Evolutionary conservation across 208 protist genomes (phyloP).

Genomic region (Herpetomonas samuelpessoai): DNA sequence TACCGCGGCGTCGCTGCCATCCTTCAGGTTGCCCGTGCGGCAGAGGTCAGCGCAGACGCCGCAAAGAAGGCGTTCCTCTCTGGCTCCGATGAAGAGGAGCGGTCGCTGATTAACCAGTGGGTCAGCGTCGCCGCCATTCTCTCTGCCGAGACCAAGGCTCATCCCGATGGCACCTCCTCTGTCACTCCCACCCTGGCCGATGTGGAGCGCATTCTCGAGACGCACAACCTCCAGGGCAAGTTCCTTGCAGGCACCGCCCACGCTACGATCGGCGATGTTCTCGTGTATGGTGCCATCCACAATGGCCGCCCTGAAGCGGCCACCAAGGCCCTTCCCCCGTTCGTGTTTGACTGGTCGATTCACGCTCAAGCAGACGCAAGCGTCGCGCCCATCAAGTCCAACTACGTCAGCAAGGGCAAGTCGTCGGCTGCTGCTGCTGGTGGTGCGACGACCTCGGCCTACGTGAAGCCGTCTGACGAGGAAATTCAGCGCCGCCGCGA

Average conservation of each 20-base stretch:
- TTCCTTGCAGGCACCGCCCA: conserved; percentile 46
- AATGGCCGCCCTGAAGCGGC: conserved; percentile 22
- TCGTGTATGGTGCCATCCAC: conserved; percentile 65
- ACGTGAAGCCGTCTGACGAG: conserved; percentile 77
- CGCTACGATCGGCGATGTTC: conserved; percentile 68
- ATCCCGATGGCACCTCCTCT: conserved; percentile 20
- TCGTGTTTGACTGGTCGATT: conserved; percentile 32
- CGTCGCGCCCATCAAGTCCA: conserved; percentile 29
- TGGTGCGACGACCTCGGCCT: conserved; percentile 9
- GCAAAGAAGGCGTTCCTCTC: conserved; percentile 4
- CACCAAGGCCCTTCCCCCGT: conserved; percentile 24
- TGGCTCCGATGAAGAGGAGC: conserved; percentile 10
- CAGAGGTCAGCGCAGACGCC: conserved; percentile 8
- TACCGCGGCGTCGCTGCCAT: conserved; percentile 14
- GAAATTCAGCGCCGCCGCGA: conserved; percentile 70
- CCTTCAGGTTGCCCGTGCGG: conserved; percentile 17
- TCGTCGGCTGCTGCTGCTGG: conserved; percentile 4
- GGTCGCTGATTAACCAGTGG: conserved; percentile 37
- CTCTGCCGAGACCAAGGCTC: conserved; percentile 1
- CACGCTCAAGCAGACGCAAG: conserved; percentile 38
- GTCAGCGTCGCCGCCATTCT: conserved; percentile 26
- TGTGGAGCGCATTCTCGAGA: conserved; percentile 42
- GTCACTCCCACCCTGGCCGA: conserved; percentile 40
- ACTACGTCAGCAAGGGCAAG: conserved; percentile 7
- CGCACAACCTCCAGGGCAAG: conserved; percentile 16